A percentile compares a stretch with the other conserved stretches of the same genome.
phyloP scores from a whole-genome alignment of 2,329 filamentous ascomycete genomes.

The Sporothrix luriei region DNA sequence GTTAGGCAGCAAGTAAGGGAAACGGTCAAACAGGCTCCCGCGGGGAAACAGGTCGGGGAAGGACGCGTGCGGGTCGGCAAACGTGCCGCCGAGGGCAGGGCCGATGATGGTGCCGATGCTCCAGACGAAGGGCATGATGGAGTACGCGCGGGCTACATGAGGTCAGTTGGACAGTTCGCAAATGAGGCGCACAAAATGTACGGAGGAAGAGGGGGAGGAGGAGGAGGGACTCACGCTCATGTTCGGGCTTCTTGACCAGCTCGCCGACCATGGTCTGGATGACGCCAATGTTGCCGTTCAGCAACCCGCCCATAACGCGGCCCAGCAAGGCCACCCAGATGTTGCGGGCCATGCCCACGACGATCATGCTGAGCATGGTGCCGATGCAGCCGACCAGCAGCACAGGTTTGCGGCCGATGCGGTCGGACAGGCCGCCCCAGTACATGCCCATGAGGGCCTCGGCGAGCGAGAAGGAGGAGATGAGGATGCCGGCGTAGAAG shows the following conservation, averaged over 20 bases:
- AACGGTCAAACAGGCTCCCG: conserved; percentile 70
- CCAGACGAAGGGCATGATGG: conserved; percentile 95
- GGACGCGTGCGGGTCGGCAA: conserved; percentile 74
- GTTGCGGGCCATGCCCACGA: conserved; percentile 80
- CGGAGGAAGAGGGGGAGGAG: neutral
- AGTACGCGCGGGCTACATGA: conserved; percentile 72
- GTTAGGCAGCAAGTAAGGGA: conserved; percentile 89
- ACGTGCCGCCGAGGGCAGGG: conserved; percentile 82
- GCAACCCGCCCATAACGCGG: conserved; percentile 73
- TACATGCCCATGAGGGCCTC: conserved; percentile 84
- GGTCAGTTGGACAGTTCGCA: conserved; percentile 32
- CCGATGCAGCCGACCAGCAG: conserved; percentile 78
- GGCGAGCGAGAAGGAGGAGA: conserved; percentile 80
- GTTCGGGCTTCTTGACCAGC: conserved; percentile 77
- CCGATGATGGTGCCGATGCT: conserved; percentile 86
- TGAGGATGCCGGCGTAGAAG: conserved; percentile 84
- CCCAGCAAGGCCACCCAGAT: conserved; percentile 82
- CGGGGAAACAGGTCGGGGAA: conserved; percentile 72
- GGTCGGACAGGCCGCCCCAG: conserved; percentile 83
- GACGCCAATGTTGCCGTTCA: conserved; percentile 91
- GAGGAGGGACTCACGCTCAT: conserved; percentile 69
- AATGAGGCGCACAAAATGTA: neutral
- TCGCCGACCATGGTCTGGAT: conserved; percentile 94
- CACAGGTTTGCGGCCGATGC: conserved; percentile 81
- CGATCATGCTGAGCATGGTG: conserved; percentile 78